Evolutionary conservation across 208 protist genomes (phyloP), one percentile per base, ranked within the genome.

Genomic region (Chromosphaera perkinsii): DNA sequence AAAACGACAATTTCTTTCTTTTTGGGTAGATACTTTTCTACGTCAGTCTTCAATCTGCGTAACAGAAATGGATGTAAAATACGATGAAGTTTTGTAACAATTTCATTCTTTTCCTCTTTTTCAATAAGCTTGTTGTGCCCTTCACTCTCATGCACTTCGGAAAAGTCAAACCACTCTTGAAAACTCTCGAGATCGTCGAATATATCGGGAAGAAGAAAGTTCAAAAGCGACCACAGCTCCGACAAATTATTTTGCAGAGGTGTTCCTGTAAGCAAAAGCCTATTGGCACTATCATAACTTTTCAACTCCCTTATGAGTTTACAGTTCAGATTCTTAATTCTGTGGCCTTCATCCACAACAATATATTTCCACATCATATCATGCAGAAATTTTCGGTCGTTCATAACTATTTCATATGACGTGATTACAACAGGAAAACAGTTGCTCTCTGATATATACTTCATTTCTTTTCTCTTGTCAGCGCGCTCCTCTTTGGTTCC

Each of bases 31-130:
- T 88, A 80, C 33, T 78, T 54, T 40, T 92, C 88, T 1, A 97
- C 79, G 60, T 97, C 93, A 45, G 68, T 82, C 76, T 97, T 97
- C 1, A 91, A 82, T 45, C 94, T 83, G 14, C 94, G 85, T 3
- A 97, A 76, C 75, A 97, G 83, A 72, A 97, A 96, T 0, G 93
- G 93, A 64, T 82, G 73, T 10, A 92, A 42, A 35, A 97, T 91
- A 43, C 89, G 76, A 65, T 96, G 92, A 32, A 96, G 68, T 1
- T 87, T 78, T 35, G 10, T 26, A 55, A 35, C 10, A 17, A 45
- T 45, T 7, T 17, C 10, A n/a, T 7, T 17, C 39, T 17, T 7
- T 45, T 45, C 39, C 39, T 45, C 39, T 7, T 45, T 45, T 7
- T 17, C 39, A 45, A 17, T 45, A 45, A n/a, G n/a, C n/a, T n/a